These are phyloP conservation scores for Capsella bursapastoris DNA, from an alignment of 345 rosid species.

Conservation along the genomic window DNA sequence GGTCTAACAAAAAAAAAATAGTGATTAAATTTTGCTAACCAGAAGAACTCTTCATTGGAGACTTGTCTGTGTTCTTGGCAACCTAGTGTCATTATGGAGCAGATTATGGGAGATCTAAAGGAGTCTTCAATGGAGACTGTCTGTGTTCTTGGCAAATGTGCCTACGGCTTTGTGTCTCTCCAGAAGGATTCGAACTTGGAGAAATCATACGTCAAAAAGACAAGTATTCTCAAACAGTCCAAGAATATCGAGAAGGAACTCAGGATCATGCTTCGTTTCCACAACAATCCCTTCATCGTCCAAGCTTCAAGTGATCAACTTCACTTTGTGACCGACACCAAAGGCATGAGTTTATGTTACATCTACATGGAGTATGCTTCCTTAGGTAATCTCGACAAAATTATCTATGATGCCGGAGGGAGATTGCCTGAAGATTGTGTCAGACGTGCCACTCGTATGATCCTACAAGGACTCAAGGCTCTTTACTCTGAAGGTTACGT, in stretches of 20 bases:
- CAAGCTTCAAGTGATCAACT: not conserved
- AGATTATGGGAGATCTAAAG: no score
- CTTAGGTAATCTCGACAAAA: not conserved
- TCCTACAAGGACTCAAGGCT: slow-evolving; percentile 8
- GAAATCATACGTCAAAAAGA: slow-evolving; percentile 6
- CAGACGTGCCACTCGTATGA: not conserved
- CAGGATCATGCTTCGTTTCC: slow-evolving; percentile 8
- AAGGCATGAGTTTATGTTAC: not conserved
- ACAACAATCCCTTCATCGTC: not conserved
- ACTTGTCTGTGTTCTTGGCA: no score
- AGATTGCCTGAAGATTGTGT: slow-evolving; percentile 1
- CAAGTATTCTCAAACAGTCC: not conserved
- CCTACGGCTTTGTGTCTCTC: not conserved
- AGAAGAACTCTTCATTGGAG: no score
- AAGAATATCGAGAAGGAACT: not conserved
- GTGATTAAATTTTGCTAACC: no score
- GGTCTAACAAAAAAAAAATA: no score
- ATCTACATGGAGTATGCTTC: slow-evolving; percentile 19
- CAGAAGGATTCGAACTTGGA: not conserved
- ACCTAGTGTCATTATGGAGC: no score
- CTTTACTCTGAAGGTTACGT: slow-evolving; percentile 18
- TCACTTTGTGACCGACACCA: not conserved
- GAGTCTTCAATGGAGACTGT: not conserved
- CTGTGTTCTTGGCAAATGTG: not conserved
- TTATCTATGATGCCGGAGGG: not conserved